Evolutionary conservation across 1,284 basidiomycete species (phyloP).

Genomic region (Apiotrichum porosum): DNA sequence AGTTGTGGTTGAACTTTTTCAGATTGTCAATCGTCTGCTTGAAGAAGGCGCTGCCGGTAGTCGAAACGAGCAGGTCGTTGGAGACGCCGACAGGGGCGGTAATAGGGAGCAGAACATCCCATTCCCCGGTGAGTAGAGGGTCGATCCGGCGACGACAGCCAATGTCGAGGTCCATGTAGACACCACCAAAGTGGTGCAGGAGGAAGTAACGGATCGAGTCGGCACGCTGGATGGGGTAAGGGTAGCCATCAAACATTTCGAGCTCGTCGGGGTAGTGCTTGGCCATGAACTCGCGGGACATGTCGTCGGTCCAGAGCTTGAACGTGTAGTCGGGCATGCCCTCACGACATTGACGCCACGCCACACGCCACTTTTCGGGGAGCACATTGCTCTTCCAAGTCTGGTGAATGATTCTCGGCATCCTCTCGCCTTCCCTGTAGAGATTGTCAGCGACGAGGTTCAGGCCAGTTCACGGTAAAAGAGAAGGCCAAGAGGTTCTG

Average conservation of each 20-base stretch:
- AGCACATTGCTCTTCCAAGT: conserved; percentile 93
- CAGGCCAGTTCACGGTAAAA: no score
- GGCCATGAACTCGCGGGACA: conserved; percentile 83
- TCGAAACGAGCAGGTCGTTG: conserved; percentile 94
- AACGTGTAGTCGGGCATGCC: conserved; percentile 96
- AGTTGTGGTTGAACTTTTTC: conserved; percentile 86
- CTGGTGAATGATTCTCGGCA: conserved; percentile 94
- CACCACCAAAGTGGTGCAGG: conserved; percentile 87
- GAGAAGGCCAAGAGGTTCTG: background rate
- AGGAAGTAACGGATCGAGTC: conserved; percentile 98
- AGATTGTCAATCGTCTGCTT: conserved; percentile 89
- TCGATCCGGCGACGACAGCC: conserved; percentile 89
- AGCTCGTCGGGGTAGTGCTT: conserved; percentile 87
- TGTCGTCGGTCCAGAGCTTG: conserved; percentile 93
- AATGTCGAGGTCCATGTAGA: conserved; percentile 96
- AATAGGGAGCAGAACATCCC: conserved; percentile 85
- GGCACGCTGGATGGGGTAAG: conserved; percentile 91
- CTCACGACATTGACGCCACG: conserved; percentile 73
- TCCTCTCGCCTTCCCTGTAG: conserved; percentile 55
- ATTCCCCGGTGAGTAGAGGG: conserved; percentile 66
- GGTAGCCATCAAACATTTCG: conserved; percentile 85
- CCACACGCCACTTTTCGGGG: conserved; percentile 73
- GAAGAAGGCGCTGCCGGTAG: conserved; percentile 82
- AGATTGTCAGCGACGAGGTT: background rate
- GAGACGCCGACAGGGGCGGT: conserved; percentile 96